Evolutionary conservation across 2,329 filamentous ascomycete genomes (phyloP).

Genomic region (Ambrosiella beaveri): DNA sequence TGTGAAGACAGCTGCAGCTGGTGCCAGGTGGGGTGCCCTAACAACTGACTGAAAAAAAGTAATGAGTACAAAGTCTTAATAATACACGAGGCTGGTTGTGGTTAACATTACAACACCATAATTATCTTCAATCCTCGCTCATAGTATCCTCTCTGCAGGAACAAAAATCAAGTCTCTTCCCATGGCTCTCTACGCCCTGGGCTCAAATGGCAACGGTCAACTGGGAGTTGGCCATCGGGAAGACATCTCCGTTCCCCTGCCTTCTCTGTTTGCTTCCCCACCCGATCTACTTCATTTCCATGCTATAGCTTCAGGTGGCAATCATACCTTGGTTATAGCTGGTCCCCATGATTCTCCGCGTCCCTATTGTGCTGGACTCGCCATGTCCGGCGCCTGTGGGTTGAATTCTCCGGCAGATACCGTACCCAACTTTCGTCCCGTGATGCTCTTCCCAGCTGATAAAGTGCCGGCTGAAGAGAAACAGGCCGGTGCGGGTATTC

Average conservation of each 20-base stretch:
- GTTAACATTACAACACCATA: neutral
- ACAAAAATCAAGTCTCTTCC: neutral
- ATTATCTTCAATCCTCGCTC: neutral
- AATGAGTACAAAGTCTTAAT: neutral
- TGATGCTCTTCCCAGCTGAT: constrained; percentile 9
- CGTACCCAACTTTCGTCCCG: constrained; percentile 11
- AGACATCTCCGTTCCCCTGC: constrained; percentile 50
- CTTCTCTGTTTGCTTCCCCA: constrained; percentile 35
- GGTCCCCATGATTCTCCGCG: constrained; percentile 2
- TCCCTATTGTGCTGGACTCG: constrained; percentile 16
- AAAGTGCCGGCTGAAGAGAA: neutral
- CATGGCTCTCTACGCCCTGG: constrained; percentile 44
- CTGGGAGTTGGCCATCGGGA: constrained; percentile 54
- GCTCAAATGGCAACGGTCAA: constrained; percentile 63
- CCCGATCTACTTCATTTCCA: constrained; percentile 18
- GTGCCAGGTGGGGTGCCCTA: neutral
- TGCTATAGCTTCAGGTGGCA: constrained; percentile 50
- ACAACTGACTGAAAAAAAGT: neutral
- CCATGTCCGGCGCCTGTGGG: constrained; percentile 34
- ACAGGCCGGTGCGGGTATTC: constrained; percentile 12
- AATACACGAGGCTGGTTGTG: neutral
- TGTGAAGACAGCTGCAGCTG: constrained; percentile 1
- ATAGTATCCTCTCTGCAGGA: neutral
- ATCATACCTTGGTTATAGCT: constrained; percentile 61
- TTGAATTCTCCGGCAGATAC: constrained; percentile 15